Conservation (phyloP, 2,329 filamentous ascomycete species). For the Purpureocillium takamizusanense region DNA sequence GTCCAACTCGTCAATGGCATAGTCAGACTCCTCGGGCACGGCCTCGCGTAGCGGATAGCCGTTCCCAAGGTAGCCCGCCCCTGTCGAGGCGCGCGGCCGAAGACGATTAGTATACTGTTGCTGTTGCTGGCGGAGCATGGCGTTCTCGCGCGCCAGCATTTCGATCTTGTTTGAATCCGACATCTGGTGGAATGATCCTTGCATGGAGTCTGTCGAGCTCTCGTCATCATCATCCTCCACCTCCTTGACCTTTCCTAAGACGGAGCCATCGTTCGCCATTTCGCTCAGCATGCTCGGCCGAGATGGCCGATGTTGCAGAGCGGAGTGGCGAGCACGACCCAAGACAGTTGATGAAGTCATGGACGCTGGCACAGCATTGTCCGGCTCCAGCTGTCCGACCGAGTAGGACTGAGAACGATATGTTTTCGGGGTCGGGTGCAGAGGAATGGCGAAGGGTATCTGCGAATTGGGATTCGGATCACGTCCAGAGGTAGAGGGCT, state of each 20-base stretch:
- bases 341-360: conserved; percentile 39
- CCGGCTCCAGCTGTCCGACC: conserved; percentile 77
- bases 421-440: conserved; percentile 85
- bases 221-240: conserved; percentile 59
- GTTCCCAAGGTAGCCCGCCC: conserved; percentile 44
- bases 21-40: conserved; percentile 59
- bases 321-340: conserved; percentile 51
- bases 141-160: conserved; percentile 52
- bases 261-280: conserved; percentile 53
- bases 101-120: conserved; percentile 46
- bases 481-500: conserved; percentile 41
- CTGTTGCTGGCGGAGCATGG: conserved; percentile 41
- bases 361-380: conserved; percentile 33
- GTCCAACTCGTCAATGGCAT: conserved; percentile 64
- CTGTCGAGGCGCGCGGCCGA: conserved; percentile 49
- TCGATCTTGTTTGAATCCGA: conserved; percentile 55
- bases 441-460: conserved; percentile 78
- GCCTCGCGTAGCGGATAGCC: conserved; percentile 50
- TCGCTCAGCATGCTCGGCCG: conserved; percentile 69
- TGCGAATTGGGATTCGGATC: conserved; percentile 50
- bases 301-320: conserved; percentile 73
- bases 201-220: conserved; percentile 39
- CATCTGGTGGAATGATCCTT: conserved; percentile 42
- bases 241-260: conserved; percentile 61
- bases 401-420: conserved; percentile 96